Percentiles rank a stretch among this genome's conserved stretches.
phyloP scores from a whole-genome alignment of 108 stramenopile species.

The Discostella stelligeroides region DNA sequence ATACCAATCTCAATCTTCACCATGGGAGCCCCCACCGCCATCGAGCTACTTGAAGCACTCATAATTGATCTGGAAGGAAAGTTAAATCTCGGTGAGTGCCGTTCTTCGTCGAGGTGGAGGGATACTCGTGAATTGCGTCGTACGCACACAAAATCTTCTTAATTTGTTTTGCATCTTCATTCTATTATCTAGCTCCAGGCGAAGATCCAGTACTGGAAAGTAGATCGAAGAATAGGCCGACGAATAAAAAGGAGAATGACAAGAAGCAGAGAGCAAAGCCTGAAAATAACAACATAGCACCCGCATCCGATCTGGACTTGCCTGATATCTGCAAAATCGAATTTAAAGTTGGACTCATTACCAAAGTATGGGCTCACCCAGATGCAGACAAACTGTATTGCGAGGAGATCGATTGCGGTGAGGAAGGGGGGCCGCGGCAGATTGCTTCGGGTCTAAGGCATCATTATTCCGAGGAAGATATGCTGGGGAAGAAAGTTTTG shows the following conservation, averaged over 20 bases:
- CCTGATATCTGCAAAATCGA: constrained; percentile 88
- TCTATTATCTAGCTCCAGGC: constrained; percentile 37
- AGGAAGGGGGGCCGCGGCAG: constrained; percentile 75
- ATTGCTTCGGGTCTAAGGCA: constrained; percentile 91
- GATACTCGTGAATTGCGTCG: no score
- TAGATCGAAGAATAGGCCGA: constrained; percentile 2
- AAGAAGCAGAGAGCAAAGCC: constrained; percentile 39
- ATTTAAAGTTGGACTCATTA: constrained; percentile 89
- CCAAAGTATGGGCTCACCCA: constrained; percentile 95
- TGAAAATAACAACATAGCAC: constrained; percentile 23
- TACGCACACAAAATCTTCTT: not conserved
- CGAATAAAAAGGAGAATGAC: constrained; percentile 16
- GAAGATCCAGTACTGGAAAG: constrained; percentile 6
- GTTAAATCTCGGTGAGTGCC: constrained; percentile 60
- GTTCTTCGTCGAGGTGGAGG: no score
- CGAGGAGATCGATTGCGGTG: constrained; percentile 97
- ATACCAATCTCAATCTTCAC: not conserved
- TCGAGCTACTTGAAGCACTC: constrained; percentile 73
- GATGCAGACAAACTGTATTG: constrained; percentile 97
- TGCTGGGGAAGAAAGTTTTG: constrained; percentile 90
- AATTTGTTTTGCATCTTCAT: not conserved
- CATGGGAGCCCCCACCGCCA: constrained; percentile 37
- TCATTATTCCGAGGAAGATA: constrained; percentile 88
- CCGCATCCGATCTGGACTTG: constrained; percentile 46
- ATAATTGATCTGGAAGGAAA: constrained; percentile 82